Base-by-base conservation (phyloP, 1,284 basidiomycete species). In the Bjerkandera adusta region DNA sequence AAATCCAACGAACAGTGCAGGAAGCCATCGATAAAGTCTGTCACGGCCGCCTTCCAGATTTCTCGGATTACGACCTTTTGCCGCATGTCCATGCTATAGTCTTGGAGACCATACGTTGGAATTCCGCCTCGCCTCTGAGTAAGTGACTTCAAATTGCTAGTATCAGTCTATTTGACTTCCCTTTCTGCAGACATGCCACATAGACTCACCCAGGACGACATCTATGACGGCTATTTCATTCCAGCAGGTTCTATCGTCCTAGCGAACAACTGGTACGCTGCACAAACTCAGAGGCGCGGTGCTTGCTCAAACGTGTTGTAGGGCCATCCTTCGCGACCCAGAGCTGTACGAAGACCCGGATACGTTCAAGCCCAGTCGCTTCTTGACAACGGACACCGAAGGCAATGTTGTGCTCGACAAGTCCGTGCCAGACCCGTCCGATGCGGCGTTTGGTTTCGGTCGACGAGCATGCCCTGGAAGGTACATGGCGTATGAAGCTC, bases 361-460 rank as follows among this genome's bases (percentile, higher is more conserved):
- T 12, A 20, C 10, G 16, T 47, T 42, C 24, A 41, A 35, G 20
- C 45, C 45, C 11, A 37, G 40, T 4, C 27, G 45, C 10, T 47
- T 40, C 37, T 21, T 47, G 13, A n/a, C 8, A 30, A 30, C 16
- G 16, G 15, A 32, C n/a, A 5, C 6, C 6, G n/a, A 12, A 10
- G 37, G 24, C 10, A n/a, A 43, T n/a, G 18, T 42, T 13, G 40
- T 32, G 27, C 16, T 53, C 13, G 38, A 55, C 29, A 36, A 48
- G 4, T 33, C 29, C n/a, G 45, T 51, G 2, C 46, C 47, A 1
- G 51, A 57, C 35, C 57, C 58, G 4, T 22, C 8, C n/a, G 15
- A 10, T n/a, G 24, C 30, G 21, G 29, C 26, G 7, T 47, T 47
- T 25, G 45, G 45, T 11, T 47, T 47, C 30, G 45, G 45, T 8